Percentiles rank a stretch among this genome's conserved stretches.
phyloP scores from a whole-genome alignment of 176 grass and related monocot genomes.

The Oryza meyeriana region DNA sequence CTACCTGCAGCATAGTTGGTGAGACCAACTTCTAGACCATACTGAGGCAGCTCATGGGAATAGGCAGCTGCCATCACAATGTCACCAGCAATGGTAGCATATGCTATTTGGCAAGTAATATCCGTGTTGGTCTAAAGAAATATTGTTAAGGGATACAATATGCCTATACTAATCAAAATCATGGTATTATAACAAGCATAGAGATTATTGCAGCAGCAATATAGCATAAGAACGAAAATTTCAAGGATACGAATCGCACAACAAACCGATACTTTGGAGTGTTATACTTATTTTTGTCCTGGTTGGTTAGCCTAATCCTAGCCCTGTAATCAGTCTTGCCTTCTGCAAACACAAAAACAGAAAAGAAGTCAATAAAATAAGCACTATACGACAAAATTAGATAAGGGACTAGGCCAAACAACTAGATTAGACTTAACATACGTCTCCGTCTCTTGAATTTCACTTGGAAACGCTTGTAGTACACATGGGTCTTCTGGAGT shows the following conservation, averaged over 20 bases:
- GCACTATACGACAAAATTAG: not conserved
- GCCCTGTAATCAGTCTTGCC: slow-evolving; percentile 73
- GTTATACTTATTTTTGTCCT: slow-evolving; percentile 77
- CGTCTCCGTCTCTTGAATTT: slow-evolving; percentile 69
- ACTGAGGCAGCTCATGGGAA: slow-evolving; percentile 56
- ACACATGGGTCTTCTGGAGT: slow-evolving; percentile 50
- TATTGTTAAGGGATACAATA: slow-evolving; percentile 28
- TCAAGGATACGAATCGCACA: slow-evolving; percentile 58
- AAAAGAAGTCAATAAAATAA: not conserved
- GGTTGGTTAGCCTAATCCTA: slow-evolving; percentile 63
- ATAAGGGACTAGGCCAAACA: not conserved
- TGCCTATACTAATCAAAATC: not conserved
- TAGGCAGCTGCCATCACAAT: slow-evolving; percentile 60
- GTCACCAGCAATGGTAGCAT: slow-evolving; percentile 64
- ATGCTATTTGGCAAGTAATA: slow-evolving; percentile 48
- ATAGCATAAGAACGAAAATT: not conserved
- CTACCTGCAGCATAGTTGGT: slow-evolving; percentile 72
- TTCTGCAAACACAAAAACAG: slow-evolving; percentile 28
- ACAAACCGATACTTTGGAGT: slow-evolving; percentile 66
- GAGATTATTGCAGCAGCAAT: not conserved
- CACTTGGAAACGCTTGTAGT: slow-evolving; percentile 79
- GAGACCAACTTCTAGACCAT: slow-evolving; percentile 68
- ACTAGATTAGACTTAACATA: not conserved
- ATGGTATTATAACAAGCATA: not conserved
- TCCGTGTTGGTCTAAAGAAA: slow-evolving; percentile 54